Percentiles rank a stretch among this genome's conserved stretches.
These are phyloP conservation scores for Rhodotorula glutinis DNA, from an alignment of 1,284 basidiomycete species.

Conservation along the genomic window DNA sequence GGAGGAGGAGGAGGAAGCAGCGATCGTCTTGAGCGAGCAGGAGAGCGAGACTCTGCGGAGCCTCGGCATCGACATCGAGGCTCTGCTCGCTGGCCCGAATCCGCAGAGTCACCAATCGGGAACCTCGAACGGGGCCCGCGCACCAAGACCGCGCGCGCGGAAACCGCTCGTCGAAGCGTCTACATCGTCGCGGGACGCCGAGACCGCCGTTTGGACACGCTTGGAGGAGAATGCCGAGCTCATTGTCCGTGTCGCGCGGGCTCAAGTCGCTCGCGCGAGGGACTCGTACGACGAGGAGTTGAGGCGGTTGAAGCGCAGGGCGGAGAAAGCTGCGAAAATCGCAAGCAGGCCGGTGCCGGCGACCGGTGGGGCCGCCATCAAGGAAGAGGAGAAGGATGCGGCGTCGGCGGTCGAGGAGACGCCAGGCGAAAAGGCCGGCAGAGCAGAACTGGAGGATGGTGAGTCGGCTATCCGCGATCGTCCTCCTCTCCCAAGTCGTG, in stretches of 20 bases:
- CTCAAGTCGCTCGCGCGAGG: constrained; percentile 2
- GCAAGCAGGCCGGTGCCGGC: neutral
- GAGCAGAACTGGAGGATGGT: constrained; percentile 11
- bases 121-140: neutral
- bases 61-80: neutral
- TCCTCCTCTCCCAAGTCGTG: neutral
- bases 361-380: neutral
- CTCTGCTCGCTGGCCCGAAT: neutral
- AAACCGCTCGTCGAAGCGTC: neutral
- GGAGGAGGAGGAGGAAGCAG: neutral
- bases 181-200: neutral
- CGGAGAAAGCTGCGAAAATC: neutral
- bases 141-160: too few species aligned
- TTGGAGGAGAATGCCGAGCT: neutral
- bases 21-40: neutral
- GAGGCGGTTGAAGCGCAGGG: neutral
- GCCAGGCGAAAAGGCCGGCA: neutral
- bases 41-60: neutral
- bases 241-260: neutral
- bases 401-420: neutral
- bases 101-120: too few species aligned
- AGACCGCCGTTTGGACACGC: neutral
- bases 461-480: neutral
- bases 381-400: neutral
- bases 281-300: neutral